Evolutionary conservation across 2,329 filamentous ascomycete species (phyloP).

Genomic region (Penicillium italicum): DNA sequence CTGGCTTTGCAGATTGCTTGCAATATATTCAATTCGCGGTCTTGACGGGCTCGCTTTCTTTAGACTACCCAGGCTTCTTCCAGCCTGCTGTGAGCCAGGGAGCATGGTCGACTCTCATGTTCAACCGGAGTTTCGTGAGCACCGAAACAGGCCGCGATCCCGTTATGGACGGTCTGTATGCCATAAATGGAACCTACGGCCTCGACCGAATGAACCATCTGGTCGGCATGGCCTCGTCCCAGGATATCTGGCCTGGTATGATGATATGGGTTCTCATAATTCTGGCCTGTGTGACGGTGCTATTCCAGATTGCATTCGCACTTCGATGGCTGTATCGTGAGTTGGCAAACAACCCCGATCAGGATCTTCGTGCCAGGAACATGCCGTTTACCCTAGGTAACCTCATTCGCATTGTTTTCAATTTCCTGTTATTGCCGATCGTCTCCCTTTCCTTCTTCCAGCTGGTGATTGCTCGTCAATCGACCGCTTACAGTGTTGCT

Average conservation of each 20-base stretch:
- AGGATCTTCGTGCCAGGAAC: conserved; percentile 88
- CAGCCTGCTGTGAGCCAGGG: conserved; percentile 85
- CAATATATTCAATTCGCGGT: conserved; percentile 95
- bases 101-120: conserved; percentile 86
- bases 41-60: conserved; percentile 77
- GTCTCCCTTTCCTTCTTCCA: conserved; percentile 88
- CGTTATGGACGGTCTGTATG: conserved; percentile 81
- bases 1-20: conserved; percentile 92
- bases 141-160: conserved; percentile 62
- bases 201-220: conserved; percentile 75
- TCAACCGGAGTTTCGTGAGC: conserved; percentile 84
- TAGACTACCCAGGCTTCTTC: conserved; percentile 91
- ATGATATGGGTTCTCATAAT: conserved; percentile 84
- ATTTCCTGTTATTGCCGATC: conserved; percentile 85
- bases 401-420: conserved; percentile 80
- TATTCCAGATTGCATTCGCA: conserved; percentile 74
- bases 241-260: conserved; percentile 92
- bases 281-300: conserved; percentile 61
- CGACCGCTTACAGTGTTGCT: conserved; percentile 67
- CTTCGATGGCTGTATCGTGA: conserved; percentile 71
- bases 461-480: conserved; percentile 68
- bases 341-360: conserved; percentile 68
- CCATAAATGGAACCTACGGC: conserved; percentile 72
- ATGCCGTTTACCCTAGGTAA: conserved; percentile 79
- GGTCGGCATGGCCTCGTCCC: conserved; percentile 69